These are phyloP conservation scores for Periconia sp. DNA, from an alignment of 2,329 filamentous ascomycete genomes.

Conservation along the genomic window DNA sequence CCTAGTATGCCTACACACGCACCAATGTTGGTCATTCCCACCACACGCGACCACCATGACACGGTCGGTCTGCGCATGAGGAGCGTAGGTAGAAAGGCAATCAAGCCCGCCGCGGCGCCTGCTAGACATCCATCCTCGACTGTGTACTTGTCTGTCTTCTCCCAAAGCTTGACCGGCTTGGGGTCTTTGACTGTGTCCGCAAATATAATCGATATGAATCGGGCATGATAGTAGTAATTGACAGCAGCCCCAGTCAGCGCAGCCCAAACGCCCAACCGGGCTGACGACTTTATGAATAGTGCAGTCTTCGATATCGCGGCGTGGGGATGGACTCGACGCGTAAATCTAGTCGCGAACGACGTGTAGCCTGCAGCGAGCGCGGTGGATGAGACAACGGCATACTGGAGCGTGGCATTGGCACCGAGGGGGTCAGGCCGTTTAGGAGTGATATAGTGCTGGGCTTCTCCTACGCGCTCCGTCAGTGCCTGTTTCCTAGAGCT, in stretches of 20 bases:
- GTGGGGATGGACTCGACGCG: slow-evolving; percentile 16
- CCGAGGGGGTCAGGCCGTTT: slow-evolving; percentile 33
- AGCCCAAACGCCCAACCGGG: slow-evolving; percentile 24
- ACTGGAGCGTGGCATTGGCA: slow-evolving; percentile 36
- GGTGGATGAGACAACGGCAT: slow-evolving; percentile 31
- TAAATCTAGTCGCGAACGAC: slow-evolving; percentile 23
- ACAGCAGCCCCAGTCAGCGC: slow-evolving; percentile 26
- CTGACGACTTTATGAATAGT: slow-evolving; percentile 31
- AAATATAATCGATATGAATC: slow-evolving; percentile 21
- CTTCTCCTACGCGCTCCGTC: slow-evolving; percentile 29
- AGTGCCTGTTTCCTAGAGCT: slow-evolving; percentile 2
- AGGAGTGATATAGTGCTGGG: slow-evolving; percentile 30
- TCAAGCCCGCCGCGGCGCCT: slow-evolving; percentile 30
- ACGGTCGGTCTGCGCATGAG: slow-evolving; percentile 26
- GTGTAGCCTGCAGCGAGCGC: slow-evolving; percentile 32
- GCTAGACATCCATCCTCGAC: slow-evolving; percentile 34
- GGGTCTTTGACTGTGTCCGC: slow-evolving; percentile 14
- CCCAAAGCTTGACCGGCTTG: slow-evolving; percentile 29
- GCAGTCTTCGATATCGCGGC: slow-evolving; percentile 17
- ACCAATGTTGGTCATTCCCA: slow-evolving; percentile 33
- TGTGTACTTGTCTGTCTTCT: slow-evolving; percentile 27
- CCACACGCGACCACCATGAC: slow-evolving; percentile 27
- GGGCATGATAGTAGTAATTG: slow-evolving; percentile 33
- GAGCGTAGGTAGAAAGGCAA: slow-evolving; percentile 26
- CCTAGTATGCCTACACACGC: slow-evolving; percentile 28